Evolutionary conservation across 1,139 yeast species (phyloP), one percentile per base, ranked within the genome.

Genomic region (Hyphopichia buzzinii): DNA sequence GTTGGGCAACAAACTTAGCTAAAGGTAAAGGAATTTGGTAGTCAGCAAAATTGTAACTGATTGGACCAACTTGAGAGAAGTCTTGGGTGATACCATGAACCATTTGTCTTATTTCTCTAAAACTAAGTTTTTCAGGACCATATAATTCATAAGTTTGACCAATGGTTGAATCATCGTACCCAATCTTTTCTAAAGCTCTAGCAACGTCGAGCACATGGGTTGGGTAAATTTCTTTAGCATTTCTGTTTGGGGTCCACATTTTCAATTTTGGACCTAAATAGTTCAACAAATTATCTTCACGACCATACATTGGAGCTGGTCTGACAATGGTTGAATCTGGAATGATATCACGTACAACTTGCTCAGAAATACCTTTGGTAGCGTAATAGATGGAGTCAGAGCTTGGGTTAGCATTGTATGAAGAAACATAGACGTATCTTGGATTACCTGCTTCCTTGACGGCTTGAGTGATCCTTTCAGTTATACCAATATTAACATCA

Each of bases 271-370:
- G 76, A 10, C 79, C 72, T 56, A 85, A 68, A 55, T 74, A 74
- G 64, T 81, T 82, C 52, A 87, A 70, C 56, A 87, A 79, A 46
- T 74, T 69, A 58, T 85, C 92, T 56, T 83, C 85, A 56, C 83
- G 72, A 29, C 95, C 95, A 55, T 64, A 87, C 78, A 86, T 74
- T 43, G 86, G 88, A 15, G 86, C 80, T 10, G 96, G 96, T 61
- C 96, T 81, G 30, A 87, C 94, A 54, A 87, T 85, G 25, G 95
- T 87, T 34, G 87, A 73, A 50, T 80, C 85, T 24, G 95, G 95
- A 39, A 77, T 60, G 36, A 76, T 74, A 35, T 79, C 86, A 46
- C 74, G 70, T 29, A 83, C 95, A 23, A 75, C 75, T 54, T 77
- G 72, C 64, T 87, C 96, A 43, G 87, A 92, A 38, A 81, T 64